Percentiles rank a stretch among this genome's conserved stretches.
These are phyloP conservation scores for Aspergillus sclerotiicarbonarius DNA, from an alignment of 495 filamentous ascomycete species.

Conservation along the genomic window DNA sequence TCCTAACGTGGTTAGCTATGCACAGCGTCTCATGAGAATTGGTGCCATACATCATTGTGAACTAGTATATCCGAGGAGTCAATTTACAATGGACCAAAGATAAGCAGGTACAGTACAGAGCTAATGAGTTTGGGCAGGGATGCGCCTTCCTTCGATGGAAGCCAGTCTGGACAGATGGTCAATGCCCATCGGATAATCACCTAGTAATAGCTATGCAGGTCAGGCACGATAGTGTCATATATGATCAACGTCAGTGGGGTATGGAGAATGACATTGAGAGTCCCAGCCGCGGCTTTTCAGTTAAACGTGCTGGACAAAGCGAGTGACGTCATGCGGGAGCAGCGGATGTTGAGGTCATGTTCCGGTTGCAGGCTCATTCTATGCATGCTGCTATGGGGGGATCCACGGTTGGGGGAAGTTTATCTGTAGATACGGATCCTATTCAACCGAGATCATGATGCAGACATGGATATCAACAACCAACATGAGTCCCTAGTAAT, in stretches of 20 bases:
- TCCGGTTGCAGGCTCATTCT: conserved; percentile 2
- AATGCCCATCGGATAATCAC: neutral
- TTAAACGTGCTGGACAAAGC: neutral
- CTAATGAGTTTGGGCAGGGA: neutral
- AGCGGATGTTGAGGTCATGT: conserved; percentile 15
- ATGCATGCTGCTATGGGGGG: neutral
- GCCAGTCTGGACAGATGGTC: neutral
- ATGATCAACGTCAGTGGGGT: neutral
- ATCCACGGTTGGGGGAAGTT: neutral
- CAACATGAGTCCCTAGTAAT: no score
- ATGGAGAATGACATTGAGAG: neutral
- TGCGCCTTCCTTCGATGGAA: neutral
- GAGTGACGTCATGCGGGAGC: conserved; percentile 17
- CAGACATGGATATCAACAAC: neutral
- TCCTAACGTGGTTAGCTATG: conserved; percentile 41
- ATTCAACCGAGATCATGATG: neutral
- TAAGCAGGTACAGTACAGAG: neutral
- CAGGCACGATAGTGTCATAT: neutral
- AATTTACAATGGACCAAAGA: neutral
- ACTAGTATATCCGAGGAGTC: neutral
- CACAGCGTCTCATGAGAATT: neutral
- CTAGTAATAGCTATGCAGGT: neutral
- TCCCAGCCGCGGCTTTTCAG: neutral
- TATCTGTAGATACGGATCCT: neutral
- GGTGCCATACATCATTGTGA: conserved; percentile 3